These are phyloP conservation scores for Aureobasidium sp. DNA, from an alignment of 2,329 filamentous ascomycete genomes.

Conservation along the genomic window DNA sequence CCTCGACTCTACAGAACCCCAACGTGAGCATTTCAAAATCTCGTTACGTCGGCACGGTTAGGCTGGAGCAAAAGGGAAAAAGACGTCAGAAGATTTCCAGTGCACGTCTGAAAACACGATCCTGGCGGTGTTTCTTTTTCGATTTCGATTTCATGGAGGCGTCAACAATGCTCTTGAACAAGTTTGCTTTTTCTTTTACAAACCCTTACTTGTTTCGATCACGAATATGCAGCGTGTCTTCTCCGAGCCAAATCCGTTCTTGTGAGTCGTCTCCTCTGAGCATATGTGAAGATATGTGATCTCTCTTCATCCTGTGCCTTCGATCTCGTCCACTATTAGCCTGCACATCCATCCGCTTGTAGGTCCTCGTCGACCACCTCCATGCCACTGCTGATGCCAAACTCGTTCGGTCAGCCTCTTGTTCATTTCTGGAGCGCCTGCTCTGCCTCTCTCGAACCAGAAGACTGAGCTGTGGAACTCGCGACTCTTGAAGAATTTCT, in stretches of 20 bases:
- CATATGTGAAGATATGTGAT: neutral
- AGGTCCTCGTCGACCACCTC: neutral
- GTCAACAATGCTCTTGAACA: neutral
- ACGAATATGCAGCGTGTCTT: slow-evolving; percentile 1
- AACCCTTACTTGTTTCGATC: neutral
- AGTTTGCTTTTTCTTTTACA: neutral
- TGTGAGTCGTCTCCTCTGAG: neutral
- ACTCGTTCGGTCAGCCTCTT: neutral
- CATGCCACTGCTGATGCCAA: neutral
- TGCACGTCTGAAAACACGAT: neutral
- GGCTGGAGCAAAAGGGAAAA: neutral
- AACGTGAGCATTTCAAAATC: neutral
- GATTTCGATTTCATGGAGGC: slow-evolving; percentile 1
- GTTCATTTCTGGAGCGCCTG: neutral
- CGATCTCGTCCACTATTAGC: neutral
- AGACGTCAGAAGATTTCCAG: neutral
- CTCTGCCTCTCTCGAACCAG: neutral
- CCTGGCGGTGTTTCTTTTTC: neutral
- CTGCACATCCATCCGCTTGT: neutral
- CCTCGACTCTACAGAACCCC: neutral
- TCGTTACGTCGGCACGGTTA: neutral
- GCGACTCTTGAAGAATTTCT: neutral
- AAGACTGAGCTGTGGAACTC: neutral
- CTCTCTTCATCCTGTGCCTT: neutral
- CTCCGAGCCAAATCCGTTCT: neutral